phyloP scores from a whole-genome alignment of 805 yeast genomes.

The Wickerhamiella kazuoi region DNA sequence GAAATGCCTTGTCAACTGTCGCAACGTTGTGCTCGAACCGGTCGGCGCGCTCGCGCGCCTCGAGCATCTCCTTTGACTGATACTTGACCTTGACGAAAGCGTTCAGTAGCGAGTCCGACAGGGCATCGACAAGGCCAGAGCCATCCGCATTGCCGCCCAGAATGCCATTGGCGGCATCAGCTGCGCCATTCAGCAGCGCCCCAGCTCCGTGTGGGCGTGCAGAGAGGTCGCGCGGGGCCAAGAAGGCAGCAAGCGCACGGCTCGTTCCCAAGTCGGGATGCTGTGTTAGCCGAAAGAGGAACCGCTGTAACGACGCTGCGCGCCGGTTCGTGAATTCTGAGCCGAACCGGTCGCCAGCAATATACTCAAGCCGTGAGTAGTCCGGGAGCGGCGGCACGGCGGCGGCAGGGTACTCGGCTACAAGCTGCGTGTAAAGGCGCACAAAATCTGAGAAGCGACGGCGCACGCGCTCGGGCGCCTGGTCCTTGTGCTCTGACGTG shows the following conservation, averaged over 20 bases:
- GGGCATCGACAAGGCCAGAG: slow-evolving; percentile 46
- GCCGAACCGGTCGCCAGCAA: slow-evolving; percentile 85
- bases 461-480: slow-evolving; percentile 28
- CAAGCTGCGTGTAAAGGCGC: slow-evolving; percentile 53
- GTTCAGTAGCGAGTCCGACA: slow-evolving; percentile 84
- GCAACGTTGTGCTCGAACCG: slow-evolving; percentile 69
- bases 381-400: slow-evolving; percentile 91
- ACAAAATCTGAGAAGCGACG: slow-evolving; percentile 81
- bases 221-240: slow-evolving; percentile 30
- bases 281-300: slow-evolving; percentile 48
- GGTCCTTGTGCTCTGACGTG: slow-evolving; percentile 27
- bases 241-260: slow-evolving; percentile 48
- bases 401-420: slow-evolving; percentile 66
- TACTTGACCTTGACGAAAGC: slow-evolving; percentile 65
- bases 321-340: slow-evolving; percentile 69
- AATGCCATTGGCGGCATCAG: not conserved
- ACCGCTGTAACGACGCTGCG: slow-evolving; percentile 61
- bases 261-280: slow-evolving; percentile 62
- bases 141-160: slow-evolving; percentile 17
- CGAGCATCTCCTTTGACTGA: slow-evolving; percentile 58
- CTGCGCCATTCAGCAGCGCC: not conserved
- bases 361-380: slow-evolving; percentile 74
- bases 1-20: slow-evolving; percentile 62
- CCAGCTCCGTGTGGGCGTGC: slow-evolving; percentile 1
- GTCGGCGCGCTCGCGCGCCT: slow-evolving; percentile 64